These are phyloP conservation scores for Lactarius deliciosus DNA, from an alignment of 768 basidiomycete genomes.

Conservation along the genomic window DNA sequence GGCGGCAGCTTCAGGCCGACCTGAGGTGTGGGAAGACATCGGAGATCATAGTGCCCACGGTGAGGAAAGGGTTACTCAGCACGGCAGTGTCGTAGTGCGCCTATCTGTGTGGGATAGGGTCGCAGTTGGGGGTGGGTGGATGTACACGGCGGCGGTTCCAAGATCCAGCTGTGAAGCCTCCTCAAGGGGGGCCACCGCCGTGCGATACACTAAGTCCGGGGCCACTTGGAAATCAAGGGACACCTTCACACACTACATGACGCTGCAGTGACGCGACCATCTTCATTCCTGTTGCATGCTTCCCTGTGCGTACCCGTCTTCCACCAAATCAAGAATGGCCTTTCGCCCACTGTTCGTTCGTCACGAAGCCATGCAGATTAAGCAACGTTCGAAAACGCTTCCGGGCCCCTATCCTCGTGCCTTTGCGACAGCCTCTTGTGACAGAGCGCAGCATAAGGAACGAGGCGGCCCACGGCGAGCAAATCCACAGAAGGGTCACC, in stretches of 20 bases:
- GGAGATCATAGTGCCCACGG: conserved; percentile 10
- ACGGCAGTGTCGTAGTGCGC: conserved; percentile 16
- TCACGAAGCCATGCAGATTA: conserved; percentile 26
- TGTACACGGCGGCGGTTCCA: conserved; percentile 11
- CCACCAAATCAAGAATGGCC: conserved; percentile 12
- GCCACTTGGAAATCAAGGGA: conserved; percentile 11
- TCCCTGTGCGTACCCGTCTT: conserved; percentile 22
- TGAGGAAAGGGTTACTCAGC: conserved; percentile 19
- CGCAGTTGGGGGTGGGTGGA: conserved; percentile 26
- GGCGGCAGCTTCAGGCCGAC: conserved; percentile 19
- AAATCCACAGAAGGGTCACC: conserved; percentile 28
- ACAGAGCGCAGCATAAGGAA: conserved; percentile 15
- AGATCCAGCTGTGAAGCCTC: neutral
- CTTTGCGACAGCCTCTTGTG: conserved; percentile 13
- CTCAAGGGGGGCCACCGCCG: conserved; percentile 5
- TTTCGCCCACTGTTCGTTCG: conserved; percentile 12
- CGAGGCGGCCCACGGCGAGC: conserved; percentile 26
- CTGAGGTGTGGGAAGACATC: conserved; percentile 5
- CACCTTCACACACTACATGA: conserved; percentile 18
- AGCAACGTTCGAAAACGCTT: conserved; percentile 28
- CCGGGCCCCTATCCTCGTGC: conserved; percentile 19
- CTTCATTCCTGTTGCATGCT: conserved; percentile 18
- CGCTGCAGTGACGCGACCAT: conserved; percentile 18
- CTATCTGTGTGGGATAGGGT: conserved; percentile 25
- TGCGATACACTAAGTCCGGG: conserved; percentile 21